Evolutionary conservation across 2,329 filamentous ascomycete genomes (phyloP).

Genomic region (Trichophyton mentagrophytes): DNA sequence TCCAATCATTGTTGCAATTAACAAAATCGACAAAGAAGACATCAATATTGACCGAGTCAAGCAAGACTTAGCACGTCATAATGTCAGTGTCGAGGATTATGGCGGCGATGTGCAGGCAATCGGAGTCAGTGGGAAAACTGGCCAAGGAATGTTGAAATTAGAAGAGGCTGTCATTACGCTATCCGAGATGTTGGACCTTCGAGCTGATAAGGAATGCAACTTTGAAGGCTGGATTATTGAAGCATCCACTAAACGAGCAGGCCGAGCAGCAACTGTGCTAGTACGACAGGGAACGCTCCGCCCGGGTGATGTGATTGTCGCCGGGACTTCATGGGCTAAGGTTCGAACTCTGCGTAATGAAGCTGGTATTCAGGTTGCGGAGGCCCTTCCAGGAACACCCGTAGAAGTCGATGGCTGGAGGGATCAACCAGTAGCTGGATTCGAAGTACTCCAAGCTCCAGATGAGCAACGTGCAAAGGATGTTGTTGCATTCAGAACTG

Average conservation of each 20-base stretch:
- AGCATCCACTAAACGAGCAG: slow-evolving; percentile 71
- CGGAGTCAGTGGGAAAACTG: slow-evolving; percentile 83
- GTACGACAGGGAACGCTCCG: slow-evolving; percentile 77
- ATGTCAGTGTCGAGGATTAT: slow-evolving; percentile 85
- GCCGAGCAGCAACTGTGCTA: slow-evolving; percentile 77
- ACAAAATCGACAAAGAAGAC: slow-evolving; percentile 86
- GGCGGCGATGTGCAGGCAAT: slow-evolving; percentile 92
- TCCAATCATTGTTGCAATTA: slow-evolving; percentile 94
- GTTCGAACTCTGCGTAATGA: slow-evolving; percentile 80
- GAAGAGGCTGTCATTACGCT: slow-evolving; percentile 82
- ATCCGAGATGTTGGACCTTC: slow-evolving; percentile 80
- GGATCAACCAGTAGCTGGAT: slow-evolving; percentile 71
- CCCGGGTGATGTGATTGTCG: slow-evolving; percentile 69
- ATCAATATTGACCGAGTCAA: slow-evolving; percentile 75
- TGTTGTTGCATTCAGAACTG: slow-evolving; percentile 63
- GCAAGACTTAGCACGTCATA: slow-evolving; percentile 67
- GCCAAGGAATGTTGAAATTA: slow-evolving; percentile 76
- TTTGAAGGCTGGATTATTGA: slow-evolving; percentile 93
- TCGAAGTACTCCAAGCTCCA: slow-evolving; percentile 70
- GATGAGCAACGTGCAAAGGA: slow-evolving; percentile 66
- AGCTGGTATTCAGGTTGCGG: slow-evolving; percentile 55
- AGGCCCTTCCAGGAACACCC: slow-evolving; percentile 75
- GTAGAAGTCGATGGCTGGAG: slow-evolving; percentile 94
- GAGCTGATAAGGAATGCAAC: slow-evolving; percentile 61
- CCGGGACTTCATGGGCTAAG: slow-evolving; percentile 75